These are phyloP conservation scores for Mycena leptocephala DNA, from an alignment of 768 basidiomycete genomes.

Conservation along the genomic window DNA sequence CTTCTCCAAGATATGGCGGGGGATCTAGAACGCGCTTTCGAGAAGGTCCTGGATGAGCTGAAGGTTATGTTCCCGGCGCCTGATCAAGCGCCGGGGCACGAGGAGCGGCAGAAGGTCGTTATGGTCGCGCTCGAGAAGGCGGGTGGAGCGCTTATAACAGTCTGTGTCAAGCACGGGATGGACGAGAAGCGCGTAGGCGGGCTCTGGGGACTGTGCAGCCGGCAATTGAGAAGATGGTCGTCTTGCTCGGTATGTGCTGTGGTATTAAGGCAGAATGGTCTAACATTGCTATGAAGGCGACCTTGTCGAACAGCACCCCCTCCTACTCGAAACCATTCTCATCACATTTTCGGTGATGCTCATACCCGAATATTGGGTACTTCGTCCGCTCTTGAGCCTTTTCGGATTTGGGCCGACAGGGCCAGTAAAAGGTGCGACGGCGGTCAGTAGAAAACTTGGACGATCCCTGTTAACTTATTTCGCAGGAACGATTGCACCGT, in stretches of 20 bases:
- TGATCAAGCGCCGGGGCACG: constrained; percentile 48
- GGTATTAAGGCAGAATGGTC: background rate
- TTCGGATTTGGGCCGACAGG: constrained; percentile 57
- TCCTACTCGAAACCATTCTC: constrained; percentile 43
- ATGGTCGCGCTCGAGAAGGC: constrained; percentile 40
- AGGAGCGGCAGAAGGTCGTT: constrained; percentile 41
- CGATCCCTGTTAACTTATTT: constrained; percentile 4
- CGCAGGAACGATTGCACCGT: constrained; percentile 54
- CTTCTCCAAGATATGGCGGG: constrained; percentile 31
- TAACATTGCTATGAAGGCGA: constrained; percentile 44
- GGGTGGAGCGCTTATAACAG: constrained; percentile 43
- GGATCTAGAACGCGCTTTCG: constrained; percentile 40
- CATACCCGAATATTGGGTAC: constrained; percentile 49
- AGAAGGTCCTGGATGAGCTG: constrained; percentile 44
- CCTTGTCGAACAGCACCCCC: constrained; percentile 54
- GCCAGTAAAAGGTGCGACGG: constrained; percentile 48
- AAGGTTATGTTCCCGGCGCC: constrained; percentile 46
- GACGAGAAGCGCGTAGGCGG: constrained; percentile 39
- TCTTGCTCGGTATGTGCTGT: constrained; percentile 42
- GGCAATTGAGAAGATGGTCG: constrained; percentile 39
- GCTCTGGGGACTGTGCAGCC: constrained; percentile 44
- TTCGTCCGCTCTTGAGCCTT: constrained; percentile 48
- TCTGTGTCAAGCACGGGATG: constrained; percentile 41
- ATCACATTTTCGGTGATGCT: constrained; percentile 41
- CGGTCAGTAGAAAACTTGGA: background rate